Base-by-base conservation (phyloP, 192 early-diverging fungal genomes). In the Coemansia biformis region DNA sequence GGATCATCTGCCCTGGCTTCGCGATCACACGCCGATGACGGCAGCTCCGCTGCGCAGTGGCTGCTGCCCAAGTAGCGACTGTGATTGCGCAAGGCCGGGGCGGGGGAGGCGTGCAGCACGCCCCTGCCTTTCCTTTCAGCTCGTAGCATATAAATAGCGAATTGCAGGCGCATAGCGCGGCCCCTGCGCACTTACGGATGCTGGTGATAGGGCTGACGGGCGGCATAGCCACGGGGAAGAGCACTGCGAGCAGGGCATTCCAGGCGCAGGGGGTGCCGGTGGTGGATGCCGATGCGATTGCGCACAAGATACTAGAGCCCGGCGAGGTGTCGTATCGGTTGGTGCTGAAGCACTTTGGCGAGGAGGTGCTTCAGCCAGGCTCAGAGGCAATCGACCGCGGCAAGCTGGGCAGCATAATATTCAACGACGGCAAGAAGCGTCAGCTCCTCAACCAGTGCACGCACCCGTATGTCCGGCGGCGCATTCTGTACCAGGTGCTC, bases 221-320 rank as follows among this genome's bases (percentile, higher is more conserved):
- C 44, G 92, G 93, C 22, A 99, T 99, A 40, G 88, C 92, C 22
- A 83, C 86, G 10, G 87, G 87, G 46, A 98, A 98, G 70, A 88
- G 86, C 37, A 95, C 90, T 6, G 89, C 92, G 23, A 86, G 86
- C 22, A 50, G 63, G 8, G 77, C 82, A 22, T 70, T 94, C 24
- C 41, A 48, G 10, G 64, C 79, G 3, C 55, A 56, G 19, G 66
- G 57, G 2, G 63, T 89, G 15, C 86, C 93, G 6, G 74, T 99
- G 34, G 81, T 99, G 22, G 96, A 99, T 52, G 89, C 91, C 13
- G 96, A 97, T 66, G 50, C 79, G 12, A 84, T 99, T 44, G 96
- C 96, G 2, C 82, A 89, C 9, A 57, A 95, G 21, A 78, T 96
- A 12, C 87, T 98, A 21, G 76, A 79, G 37, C 90, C 89, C 0